Evolutionary conservation across 495 filamentous ascomycete species (phyloP).

Genomic region (Daldinia concentrica): DNA sequence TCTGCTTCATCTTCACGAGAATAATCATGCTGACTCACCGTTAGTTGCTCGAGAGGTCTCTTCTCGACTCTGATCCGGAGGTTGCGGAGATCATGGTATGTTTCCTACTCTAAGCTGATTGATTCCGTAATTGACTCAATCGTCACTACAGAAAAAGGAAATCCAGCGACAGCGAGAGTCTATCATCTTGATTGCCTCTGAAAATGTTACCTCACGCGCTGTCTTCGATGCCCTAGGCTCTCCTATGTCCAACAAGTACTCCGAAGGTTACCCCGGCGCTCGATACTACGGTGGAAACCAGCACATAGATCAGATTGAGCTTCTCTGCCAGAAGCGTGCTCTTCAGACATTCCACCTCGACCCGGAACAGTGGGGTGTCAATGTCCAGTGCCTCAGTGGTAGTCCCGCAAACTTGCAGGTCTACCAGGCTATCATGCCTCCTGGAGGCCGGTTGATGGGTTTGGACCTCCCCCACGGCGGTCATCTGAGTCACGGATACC

Average conservation of each 20-base stretch:
- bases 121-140: conserved; percentile 18
- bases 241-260: conserved; percentile 99
- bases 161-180: conserved; percentile 98
- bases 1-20: neutral
- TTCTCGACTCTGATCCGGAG: conserved; percentile 88
- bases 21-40: conserved; percentile 59
- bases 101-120: conserved; percentile 14
- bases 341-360: conserved; percentile 91
- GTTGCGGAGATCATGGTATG: conserved; percentile 93
- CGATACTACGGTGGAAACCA: conserved; percentile 99
- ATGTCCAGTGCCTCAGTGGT: conserved; percentile 93
- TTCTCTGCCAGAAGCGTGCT: conserved; percentile 94
- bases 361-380: conserved; percentile 94
- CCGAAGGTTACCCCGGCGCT: conserved; percentile 96
- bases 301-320: conserved; percentile 96
- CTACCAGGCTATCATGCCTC: conserved; percentile 98
- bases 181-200: conserved; percentile 96
- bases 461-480: conserved; percentile 97
- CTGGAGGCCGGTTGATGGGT: conserved; percentile 96
- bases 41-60: conserved; percentile 89
- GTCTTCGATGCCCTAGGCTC: conserved; percentile 91
- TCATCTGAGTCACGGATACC: conserved; percentile 98
- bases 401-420: conserved; percentile 97
- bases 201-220: conserved; percentile 88
- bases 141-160: conserved; percentile 77